phyloP scores from a whole-genome alignment of 805 yeast genomes.

The Candida schatavii region DNA sequence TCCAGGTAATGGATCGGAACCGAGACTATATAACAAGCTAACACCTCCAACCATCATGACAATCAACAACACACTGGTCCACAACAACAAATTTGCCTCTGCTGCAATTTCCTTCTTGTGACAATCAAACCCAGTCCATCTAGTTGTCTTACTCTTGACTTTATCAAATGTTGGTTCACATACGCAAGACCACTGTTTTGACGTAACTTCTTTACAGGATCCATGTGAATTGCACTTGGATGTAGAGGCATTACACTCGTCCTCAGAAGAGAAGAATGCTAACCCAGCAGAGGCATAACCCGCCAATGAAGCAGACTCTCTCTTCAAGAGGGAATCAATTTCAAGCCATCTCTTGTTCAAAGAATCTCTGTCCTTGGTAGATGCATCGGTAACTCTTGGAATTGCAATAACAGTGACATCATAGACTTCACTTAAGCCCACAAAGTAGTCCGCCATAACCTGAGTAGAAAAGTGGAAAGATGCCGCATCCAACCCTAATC shows the following conservation, averaged over 20 bases:
- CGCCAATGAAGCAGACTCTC: neutral
- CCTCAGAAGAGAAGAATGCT: slow-evolving; percentile 42
- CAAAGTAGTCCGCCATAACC: slow-evolving; percentile 29
- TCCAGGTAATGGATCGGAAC: slow-evolving; percentile 65
- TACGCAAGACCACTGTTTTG: slow-evolving; percentile 49
- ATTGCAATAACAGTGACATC: slow-evolving; percentile 31
- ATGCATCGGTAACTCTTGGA: slow-evolving; percentile 14
- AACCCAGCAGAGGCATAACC: slow-evolving; percentile 10
- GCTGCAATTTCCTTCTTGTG: slow-evolving; percentile 64
- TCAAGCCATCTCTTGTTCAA: slow-evolving; percentile 5
- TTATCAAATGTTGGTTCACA: slow-evolving; percentile 46
- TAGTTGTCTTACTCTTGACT: slow-evolving; percentile 43
- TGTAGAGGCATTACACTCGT: slow-evolving; percentile 46
- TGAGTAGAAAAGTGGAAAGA: slow-evolving; percentile 40
- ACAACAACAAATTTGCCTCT: slow-evolving; percentile 64
- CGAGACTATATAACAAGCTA: slow-evolving; percentile 51
- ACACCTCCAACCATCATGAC: slow-evolving; percentile 50
- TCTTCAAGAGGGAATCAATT: neutral
- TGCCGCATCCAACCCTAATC: slow-evolving; percentile 40
- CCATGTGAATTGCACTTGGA: slow-evolving; percentile 55
- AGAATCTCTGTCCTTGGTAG: neutral
- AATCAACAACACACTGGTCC: slow-evolving; percentile 55
- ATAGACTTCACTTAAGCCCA: slow-evolving; percentile 15
- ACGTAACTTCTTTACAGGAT: slow-evolving; percentile 35
- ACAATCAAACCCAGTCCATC: slow-evolving; percentile 61